Conservation (phyloP, 1,284 basidiomycete genomes). For the Exobasidium cylindrosporum region DNA sequence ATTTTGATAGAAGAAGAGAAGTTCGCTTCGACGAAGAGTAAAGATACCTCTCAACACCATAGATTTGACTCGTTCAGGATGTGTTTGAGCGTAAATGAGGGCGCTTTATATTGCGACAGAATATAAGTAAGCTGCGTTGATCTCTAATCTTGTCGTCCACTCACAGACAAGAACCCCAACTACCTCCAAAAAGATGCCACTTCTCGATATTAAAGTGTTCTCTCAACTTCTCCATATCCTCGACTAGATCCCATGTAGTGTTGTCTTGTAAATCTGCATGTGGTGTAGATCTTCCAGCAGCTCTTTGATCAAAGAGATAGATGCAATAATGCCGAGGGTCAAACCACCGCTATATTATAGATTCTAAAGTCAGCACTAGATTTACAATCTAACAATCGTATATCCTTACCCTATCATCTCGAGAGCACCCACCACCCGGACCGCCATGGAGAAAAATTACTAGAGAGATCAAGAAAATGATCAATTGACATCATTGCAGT, state of each 20-base stretch:
- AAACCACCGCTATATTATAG: conserved; percentile 35
- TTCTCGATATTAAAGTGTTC: conserved; percentile 61
- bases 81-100: conserved; percentile 78
- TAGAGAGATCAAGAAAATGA: background rate
- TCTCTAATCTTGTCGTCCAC: too few species aligned
- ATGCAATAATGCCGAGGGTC: conserved; percentile 47
- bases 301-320: conserved; percentile 61
- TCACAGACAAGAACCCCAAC: conserved; percentile 63
- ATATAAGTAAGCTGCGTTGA: background rate
- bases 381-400: background rate
- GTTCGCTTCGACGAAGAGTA: conserved; percentile 74
- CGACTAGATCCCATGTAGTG: conserved; percentile 91
- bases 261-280: conserved; percentile 77
- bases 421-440: conserved; percentile 46
- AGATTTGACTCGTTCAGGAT: conserved; percentile 75
- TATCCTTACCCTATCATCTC: conserved; percentile 23
- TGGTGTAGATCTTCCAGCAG: conserved; percentile 77
- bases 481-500: background rate
- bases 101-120: conserved; percentile 39
- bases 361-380: background rate
- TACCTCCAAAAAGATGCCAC: conserved; percentile 53
- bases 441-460: conserved; percentile 50
- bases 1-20: conserved; percentile 88
- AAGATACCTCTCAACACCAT: conserved; percentile 89
- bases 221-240: conserved; percentile 79